Conservation (phyloP, 768 basidiomycete genomes). For the Xanthoconium purpureum region DNA sequence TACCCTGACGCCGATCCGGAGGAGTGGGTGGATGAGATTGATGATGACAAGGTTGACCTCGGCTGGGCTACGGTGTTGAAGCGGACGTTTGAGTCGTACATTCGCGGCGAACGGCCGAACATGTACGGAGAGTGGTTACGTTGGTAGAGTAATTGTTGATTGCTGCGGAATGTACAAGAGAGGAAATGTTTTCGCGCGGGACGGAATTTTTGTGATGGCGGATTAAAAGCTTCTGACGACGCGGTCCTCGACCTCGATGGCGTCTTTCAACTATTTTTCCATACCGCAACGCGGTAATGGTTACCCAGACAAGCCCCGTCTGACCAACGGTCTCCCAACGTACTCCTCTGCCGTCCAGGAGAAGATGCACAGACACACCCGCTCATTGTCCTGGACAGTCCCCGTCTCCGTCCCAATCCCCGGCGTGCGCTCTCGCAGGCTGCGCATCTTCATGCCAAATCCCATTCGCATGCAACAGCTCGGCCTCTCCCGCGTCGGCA, state of each 20-base stretch:
- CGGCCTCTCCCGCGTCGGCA: constrained; percentile 54
- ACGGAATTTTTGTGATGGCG: constrained; percentile 17
- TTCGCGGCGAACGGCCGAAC: constrained; percentile 89
- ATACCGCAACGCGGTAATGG: constrained; percentile 45
- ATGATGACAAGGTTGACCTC: constrained; percentile 74
- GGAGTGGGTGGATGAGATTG: constrained; percentile 43
- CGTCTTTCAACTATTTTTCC: constrained; percentile 48
- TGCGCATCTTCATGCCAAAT: constrained; percentile 61
- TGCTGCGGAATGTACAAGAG: constrained; percentile 26
- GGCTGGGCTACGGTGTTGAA: constrained; percentile 94
- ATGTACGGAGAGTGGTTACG: constrained; percentile 86
- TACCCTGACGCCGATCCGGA: constrained; percentile 32
- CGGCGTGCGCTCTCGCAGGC: constrained; percentile 50
- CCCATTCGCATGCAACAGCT: constrained; percentile 57
- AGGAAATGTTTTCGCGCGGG: constrained; percentile 28
- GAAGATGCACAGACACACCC: constrained; percentile 52
- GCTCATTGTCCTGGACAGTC: constrained; percentile 54
- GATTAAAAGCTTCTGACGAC: constrained; percentile 8
- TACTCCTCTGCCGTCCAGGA: constrained; percentile 62
- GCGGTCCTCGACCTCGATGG: constrained; percentile 32
- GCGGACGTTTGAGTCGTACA: constrained; percentile 89
- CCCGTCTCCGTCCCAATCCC: constrained; percentile 60
- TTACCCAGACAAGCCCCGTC: constrained; percentile 41
- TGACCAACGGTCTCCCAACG: constrained; percentile 43
- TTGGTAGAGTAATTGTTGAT: constrained; percentile 16